Conservation (phyloP, 164 flowering plant species). For the Protea cynaroides region DNA sequence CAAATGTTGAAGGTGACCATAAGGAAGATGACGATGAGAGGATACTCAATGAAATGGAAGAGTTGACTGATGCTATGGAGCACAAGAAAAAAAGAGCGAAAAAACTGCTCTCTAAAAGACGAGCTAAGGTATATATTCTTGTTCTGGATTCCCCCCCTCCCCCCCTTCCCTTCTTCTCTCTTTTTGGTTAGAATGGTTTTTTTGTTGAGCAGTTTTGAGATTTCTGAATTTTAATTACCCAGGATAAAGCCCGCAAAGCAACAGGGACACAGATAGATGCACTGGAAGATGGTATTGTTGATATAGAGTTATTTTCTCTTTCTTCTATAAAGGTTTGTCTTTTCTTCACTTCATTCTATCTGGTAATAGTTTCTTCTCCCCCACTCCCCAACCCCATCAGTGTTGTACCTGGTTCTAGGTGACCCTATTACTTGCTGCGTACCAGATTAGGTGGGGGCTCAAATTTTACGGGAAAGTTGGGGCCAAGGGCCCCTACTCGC, state of each 20-base stretch:
- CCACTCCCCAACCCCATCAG: too few relatives aligned
- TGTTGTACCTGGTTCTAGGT: too few relatives aligned
- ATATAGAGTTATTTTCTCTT: slow-evolving; percentile 79
- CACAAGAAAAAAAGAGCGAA: slow-evolving; percentile 76
- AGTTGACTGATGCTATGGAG: slow-evolving; percentile 68
- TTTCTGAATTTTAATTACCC: slow-evolving; percentile 13
- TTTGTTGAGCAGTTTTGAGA: neutral
- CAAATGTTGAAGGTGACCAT: slow-evolving; percentile 27
- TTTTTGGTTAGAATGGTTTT: neutral
- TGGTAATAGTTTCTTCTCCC: neutral
- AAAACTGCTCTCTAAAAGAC: slow-evolving; percentile 64
- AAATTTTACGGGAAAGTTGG: too few relatives aligned
- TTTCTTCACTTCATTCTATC: neutral
- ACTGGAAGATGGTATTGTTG: slow-evolving; percentile 67
- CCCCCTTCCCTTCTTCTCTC: neutral
- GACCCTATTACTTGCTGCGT: too few relatives aligned
- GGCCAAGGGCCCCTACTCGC: neutral
- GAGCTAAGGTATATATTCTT: slow-evolving; percentile 56
- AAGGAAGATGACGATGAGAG: slow-evolving; percentile 63
- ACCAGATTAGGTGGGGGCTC: too few relatives aligned
- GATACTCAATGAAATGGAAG: slow-evolving; percentile 88
- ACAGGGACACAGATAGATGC: slow-evolving; percentile 81
- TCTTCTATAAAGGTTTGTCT: slow-evolving; percentile 76
- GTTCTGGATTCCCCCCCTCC: neutral
- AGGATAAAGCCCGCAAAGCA: slow-evolving; percentile 87